Conservation (phyloP, 768 basidiomycete genomes). For the Lactarius pseudohatsudake region DNA sequence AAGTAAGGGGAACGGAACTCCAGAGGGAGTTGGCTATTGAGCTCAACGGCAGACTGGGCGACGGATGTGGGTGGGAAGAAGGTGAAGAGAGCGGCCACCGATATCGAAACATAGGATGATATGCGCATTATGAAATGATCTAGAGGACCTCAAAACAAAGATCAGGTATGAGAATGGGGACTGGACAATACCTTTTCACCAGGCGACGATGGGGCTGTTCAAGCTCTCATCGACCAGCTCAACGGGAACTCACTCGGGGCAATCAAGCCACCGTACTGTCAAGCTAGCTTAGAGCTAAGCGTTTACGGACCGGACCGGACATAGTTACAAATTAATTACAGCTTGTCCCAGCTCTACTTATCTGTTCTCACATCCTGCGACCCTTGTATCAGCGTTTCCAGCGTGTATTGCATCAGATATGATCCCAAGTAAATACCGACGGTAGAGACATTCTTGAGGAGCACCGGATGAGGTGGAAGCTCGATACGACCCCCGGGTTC, state of each 20-base stretch:
- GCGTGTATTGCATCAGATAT: not conserved
- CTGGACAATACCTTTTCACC: not conserved
- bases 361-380: too few species aligned
- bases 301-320: not conserved
- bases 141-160: not conserved
- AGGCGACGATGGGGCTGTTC: not conserved
- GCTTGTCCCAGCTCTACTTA: too few species aligned
- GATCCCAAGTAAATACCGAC: slow-evolving; percentile 56
- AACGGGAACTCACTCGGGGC: too few species aligned
- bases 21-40: slow-evolving; percentile 3
- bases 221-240: slow-evolving; percentile 2
- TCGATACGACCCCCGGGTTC: not conserved
- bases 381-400: too few species aligned
- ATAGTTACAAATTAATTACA: too few species aligned
- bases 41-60: not conserved
- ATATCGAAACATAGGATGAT: not conserved
- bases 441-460: slow-evolving; percentile 83
- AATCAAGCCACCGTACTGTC: too few species aligned
- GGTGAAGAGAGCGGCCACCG: not conserved
- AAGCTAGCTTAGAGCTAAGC: not conserved
- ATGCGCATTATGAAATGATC: not conserved
- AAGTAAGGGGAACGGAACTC: slow-evolving; percentile 26
- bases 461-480: slow-evolving; percentile 45
- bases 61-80: not conserved
- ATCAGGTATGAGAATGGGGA: not conserved